Conservation (phyloP, 2,329 filamentous ascomycete species). For the Botrytis deweyae region DNA sequence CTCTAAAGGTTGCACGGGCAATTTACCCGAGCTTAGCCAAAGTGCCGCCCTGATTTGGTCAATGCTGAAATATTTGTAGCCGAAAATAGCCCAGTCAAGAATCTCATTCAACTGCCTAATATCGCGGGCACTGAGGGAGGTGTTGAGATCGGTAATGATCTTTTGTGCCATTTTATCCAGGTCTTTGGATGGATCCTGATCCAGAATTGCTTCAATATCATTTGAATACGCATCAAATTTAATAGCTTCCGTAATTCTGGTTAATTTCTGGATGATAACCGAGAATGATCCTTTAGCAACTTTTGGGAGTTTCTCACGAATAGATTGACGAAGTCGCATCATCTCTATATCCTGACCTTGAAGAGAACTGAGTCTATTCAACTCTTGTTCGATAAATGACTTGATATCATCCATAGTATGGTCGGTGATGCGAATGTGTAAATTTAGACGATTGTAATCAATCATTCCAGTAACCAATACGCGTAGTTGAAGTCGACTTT, state of each 20-base stretch:
- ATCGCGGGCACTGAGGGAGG: no score
- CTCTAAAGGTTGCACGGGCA: no score
- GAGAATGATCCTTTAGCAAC: background rate
- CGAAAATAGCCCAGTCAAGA: no score
- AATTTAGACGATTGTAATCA: fast-evolving
- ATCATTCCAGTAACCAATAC: background rate
- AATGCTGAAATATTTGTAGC: no score
- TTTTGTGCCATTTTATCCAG: background rate
- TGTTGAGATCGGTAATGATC: background rate
- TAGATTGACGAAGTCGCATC: background rate
- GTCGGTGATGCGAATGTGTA: fast-evolving
- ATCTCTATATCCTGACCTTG: background rate
- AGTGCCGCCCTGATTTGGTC: no score
- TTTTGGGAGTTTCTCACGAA: background rate
- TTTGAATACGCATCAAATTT: background rate
- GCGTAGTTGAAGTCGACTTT: fast-evolving
- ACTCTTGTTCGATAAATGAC: background rate
- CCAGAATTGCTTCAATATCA: background rate
- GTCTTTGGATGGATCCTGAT: background rate
- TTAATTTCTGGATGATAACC: fast-evolving
- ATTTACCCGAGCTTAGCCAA: no score
- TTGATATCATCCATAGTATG: background rate
- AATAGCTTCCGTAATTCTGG: background rate
- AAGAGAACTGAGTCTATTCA: fast-evolving
- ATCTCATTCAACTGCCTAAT: no score